These are phyloP conservation scores for Diaporthe australafricana DNA, from an alignment of 2,329 filamentous ascomycete species.

Conservation along the genomic window DNA sequence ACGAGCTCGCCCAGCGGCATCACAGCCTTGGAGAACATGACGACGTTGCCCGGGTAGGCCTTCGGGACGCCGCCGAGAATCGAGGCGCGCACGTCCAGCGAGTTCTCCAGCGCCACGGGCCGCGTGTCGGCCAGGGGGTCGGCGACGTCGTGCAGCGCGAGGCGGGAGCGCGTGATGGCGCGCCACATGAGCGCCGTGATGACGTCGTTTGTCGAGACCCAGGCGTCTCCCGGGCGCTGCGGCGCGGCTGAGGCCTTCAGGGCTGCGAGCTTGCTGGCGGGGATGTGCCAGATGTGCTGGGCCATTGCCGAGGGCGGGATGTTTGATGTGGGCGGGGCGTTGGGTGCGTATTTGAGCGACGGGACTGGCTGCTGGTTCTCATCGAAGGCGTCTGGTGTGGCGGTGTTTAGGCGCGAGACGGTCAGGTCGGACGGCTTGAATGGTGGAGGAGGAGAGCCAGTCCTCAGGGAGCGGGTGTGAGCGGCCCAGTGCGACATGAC, in stretches of 20 bases:
- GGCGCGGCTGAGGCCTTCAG: conserved; percentile 21
- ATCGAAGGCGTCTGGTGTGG: not conserved
- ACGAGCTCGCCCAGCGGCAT: conserved; percentile 12
- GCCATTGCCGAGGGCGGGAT: conserved; percentile 24
- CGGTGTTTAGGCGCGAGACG: not conserved
- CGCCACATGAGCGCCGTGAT: conserved; percentile 29
- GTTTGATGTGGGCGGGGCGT: conserved; percentile 6
- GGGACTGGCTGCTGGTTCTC: not conserved
- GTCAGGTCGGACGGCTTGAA: not conserved
- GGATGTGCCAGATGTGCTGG: conserved; percentile 29
- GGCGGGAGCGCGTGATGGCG: not conserved
- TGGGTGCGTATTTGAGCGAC: conserved; percentile 24
- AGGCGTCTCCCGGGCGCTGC: not conserved
- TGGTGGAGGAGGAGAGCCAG: not conserved
- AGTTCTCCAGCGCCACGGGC: conserved; percentile 21
- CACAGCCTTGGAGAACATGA: conserved; percentile 25
- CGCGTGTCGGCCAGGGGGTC: not conserved
- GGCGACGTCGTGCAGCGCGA: conserved; percentile 6
- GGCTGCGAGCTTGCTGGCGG: conserved; percentile 14
- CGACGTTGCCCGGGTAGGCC: conserved; percentile 10
- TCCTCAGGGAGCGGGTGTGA: conserved; percentile 9
- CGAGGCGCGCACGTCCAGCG: conserved; percentile 6
- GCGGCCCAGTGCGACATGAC: conserved; percentile 21
- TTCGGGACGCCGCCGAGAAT: not conserved
- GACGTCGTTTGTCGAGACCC: conserved; percentile 29